Evolutionary conservation across 345 rosid species (phyloP).

Genomic region (Linum tenue): DNA sequence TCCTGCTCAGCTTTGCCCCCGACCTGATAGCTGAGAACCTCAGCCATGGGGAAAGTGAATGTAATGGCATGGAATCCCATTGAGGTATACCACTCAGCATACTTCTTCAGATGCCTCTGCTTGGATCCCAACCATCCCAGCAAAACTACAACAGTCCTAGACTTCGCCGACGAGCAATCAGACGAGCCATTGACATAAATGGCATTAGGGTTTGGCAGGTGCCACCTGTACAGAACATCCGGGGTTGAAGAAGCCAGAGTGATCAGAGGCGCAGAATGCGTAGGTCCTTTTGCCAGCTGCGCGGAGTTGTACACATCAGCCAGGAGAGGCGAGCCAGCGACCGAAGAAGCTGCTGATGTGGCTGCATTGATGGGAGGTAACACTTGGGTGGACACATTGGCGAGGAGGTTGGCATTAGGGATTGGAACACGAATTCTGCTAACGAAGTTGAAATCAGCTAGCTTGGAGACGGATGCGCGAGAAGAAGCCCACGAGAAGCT

Average conservation of each 20-base stretch:
- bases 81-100: constrained; percentile 92
- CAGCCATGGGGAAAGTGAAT: constrained; percentile 81
- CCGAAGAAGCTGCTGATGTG: constrained; percentile 15
- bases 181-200: constrained; percentile 44
- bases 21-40: constrained; percentile 73
- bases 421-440: constrained; percentile 46
- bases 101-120: constrained; percentile 86
- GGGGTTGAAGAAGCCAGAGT: constrained; percentile 32
- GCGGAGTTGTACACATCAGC: constrained; percentile 55
- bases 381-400: constrained; percentile 23
- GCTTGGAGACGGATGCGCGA: constrained; percentile 50
- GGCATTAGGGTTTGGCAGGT: constrained; percentile 64
- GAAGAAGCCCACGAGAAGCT: constrained; percentile 44
- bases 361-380: constrained; percentile 14
- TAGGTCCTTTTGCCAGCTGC: constrained; percentile 56
- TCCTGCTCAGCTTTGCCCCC: constrained; percentile 91
- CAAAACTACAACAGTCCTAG: constrained; percentile 82
- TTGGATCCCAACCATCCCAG: constrained; percentile 98
- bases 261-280: constrained; percentile 28
- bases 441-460: constrained; percentile 47
- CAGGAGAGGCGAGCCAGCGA: constrained; percentile 40
- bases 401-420: constrained; percentile 38
- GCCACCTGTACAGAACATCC: constrained; percentile 77
- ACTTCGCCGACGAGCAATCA: constrained; percentile 48
- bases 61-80: constrained; percentile 92